A percentile compares a stretch with the other conserved stretches of the same genome.
Conservation (phyloP, 805 yeast genomes). For the Candida ponderosae region DNA sequence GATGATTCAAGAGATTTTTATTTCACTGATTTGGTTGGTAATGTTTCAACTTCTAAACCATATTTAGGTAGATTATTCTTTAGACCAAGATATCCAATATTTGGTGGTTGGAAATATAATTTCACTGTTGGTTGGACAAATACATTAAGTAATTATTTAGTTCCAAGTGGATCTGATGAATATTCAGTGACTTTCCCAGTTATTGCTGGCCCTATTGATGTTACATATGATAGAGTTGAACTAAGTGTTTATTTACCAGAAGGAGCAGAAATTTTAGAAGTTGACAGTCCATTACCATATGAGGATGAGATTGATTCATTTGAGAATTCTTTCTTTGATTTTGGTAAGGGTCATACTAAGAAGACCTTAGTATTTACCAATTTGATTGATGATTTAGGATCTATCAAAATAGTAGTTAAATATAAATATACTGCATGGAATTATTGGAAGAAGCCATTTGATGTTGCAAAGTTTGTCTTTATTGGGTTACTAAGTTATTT, state of each 20-base stretch:
- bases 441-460: conserved; percentile 57
- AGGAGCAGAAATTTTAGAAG: conserved; percentile 55
- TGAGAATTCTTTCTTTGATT: conserved; percentile 62
- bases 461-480: conserved; percentile 55
- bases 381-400: conserved; percentile 60
- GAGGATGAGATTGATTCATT: conserved; percentile 18
- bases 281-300: conserved; percentile 47
- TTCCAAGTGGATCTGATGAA: conserved; percentile 25
- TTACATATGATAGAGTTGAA: conserved; percentile 55
- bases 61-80: conserved; percentile 37
- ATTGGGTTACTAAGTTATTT: conserved; percentile 50
- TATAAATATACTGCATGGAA: conserved; percentile 52
- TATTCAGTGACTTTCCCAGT: conserved; percentile 64
- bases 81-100: conserved; percentile 87
- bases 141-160: conserved; percentile 45
- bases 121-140: conserved; percentile 94
- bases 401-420: conserved; percentile 46
- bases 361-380: conserved; percentile 52
- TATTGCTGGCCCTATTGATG: conserved; percentile 62
- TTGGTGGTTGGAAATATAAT: conserved; percentile 94
- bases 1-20: conserved; percentile 55
- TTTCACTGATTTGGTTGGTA: conserved; percentile 86
- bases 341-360: conserved; percentile 70
- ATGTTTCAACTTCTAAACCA: conserved; percentile 69
- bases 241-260: conserved; percentile 77